Evolutionary conservation across 2,329 filamentous ascomycete species (phyloP).

Genomic region (Mycosphaerelloides madeirae): DNA sequence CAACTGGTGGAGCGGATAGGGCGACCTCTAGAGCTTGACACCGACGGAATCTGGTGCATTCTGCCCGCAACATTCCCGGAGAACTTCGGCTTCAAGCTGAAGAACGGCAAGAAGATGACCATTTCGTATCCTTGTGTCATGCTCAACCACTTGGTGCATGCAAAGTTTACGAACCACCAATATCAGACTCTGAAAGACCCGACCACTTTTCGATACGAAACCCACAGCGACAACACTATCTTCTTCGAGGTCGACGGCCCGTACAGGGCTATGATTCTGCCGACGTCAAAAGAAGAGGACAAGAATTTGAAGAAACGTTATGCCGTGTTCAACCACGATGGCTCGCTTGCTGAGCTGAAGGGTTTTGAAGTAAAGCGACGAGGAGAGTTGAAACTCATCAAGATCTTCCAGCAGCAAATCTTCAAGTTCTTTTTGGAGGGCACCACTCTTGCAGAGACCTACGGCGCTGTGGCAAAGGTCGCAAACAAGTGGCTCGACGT

Average conservation of each 20-base stretch:
- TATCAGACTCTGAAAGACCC: slow-evolving; percentile 86
- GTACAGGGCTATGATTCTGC: slow-evolving; percentile 94
- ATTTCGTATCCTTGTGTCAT: slow-evolving; percentile 98
- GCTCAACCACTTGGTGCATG: slow-evolving; percentile 96
- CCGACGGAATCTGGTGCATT: slow-evolving; percentile 99
- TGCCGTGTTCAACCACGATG: slow-evolving; percentile 97
- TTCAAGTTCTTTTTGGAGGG: slow-evolving; percentile 99
- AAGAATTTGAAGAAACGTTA: slow-evolving; percentile 99
- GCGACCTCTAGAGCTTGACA: slow-evolving; percentile 88
- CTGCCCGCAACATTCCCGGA: slow-evolving; percentile 93
- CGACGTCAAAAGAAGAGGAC: slow-evolving; percentile 97
- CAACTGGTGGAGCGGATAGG: slow-evolving; percentile 91
- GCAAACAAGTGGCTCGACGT: slow-evolving; percentile 97
- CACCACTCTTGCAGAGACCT: slow-evolving; percentile 79
- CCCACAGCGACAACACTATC: slow-evolving; percentile 96
- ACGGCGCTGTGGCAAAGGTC: slow-evolving; percentile 85
- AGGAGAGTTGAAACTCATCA: slow-evolving; percentile 98
- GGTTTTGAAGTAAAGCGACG: slow-evolving; percentile 96
- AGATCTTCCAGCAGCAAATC: slow-evolving; percentile 98
- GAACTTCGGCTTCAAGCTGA: slow-evolving; percentile 89
- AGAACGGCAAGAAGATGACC: slow-evolving; percentile 91
- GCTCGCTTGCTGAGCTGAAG: slow-evolving; percentile 89
- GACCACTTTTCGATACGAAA: slow-evolving; percentile 82
- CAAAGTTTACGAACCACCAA: slow-evolving; percentile 91
- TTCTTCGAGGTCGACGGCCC: slow-evolving; percentile 99